A percentile compares a stretch with the other conserved stretches of the same genome.
Evolutionary conservation across 495 filamentous ascomycete species (phyloP).

Genomic region (Immersiella caudata): DNA sequence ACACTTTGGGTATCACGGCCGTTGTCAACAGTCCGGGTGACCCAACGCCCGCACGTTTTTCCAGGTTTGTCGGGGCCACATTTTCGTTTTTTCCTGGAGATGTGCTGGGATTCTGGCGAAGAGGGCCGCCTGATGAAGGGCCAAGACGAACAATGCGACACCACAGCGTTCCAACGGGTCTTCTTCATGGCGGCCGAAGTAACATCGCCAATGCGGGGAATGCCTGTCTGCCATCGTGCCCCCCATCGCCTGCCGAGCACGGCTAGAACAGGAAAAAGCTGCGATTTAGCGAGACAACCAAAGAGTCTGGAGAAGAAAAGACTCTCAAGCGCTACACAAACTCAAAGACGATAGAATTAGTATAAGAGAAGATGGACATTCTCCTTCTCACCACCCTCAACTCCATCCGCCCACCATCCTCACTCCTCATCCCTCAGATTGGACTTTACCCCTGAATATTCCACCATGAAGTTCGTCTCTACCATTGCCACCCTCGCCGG

Average conservation of each 20-base stretch:
- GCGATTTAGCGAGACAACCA: background rate
- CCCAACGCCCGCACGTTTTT: background rate
- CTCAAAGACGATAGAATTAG: background rate
- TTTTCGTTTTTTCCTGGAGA: background rate
- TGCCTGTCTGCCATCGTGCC: conserved; percentile 8
- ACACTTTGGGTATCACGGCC: background rate
- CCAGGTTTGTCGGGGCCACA: background rate
- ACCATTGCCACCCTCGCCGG: conserved; percentile 17
- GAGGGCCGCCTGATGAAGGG: background rate
- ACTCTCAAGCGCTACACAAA: background rate
- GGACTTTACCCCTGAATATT: background rate
- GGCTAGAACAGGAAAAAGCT: background rate
- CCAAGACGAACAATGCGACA: background rate
- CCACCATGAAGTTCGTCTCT: conserved; percentile 27
- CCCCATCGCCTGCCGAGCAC: background rate
- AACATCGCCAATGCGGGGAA: conserved; percentile 23
- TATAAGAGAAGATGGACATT: background rate
- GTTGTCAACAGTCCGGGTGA: background rate
- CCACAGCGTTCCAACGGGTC: background rate
- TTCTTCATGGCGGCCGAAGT: background rate
- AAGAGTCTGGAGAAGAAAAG: background rate
- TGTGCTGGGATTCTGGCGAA: background rate
- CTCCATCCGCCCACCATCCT: background rate
- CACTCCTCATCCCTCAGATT: background rate
- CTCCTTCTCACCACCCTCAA: background rate